Evolutionary conservation across 1,139 yeast species (phyloP).

Genomic region (Yueomyces sp.): DNA sequence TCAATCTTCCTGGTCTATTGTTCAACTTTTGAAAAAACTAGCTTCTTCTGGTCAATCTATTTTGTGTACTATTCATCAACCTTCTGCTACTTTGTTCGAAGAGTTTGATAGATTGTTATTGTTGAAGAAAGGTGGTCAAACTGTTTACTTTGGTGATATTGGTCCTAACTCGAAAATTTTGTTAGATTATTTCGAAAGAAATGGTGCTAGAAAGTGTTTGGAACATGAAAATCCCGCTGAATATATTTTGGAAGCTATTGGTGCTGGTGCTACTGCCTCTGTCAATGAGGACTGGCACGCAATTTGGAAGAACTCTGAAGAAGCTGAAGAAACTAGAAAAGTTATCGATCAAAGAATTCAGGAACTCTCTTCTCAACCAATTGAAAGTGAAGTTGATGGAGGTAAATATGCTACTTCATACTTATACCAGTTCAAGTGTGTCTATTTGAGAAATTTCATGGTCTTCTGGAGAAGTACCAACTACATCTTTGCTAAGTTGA

Average conservation of each 20-base stretch:
- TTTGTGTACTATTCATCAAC: conserved; percentile 46
- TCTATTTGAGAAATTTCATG: conserved; percentile 26
- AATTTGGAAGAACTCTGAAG: conserved; percentile 34
- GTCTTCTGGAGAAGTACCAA: conserved; percentile 35
- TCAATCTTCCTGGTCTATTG: conserved; percentile 43
- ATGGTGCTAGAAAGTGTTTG: conserved; percentile 43
- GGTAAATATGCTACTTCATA: conserved; percentile 31
- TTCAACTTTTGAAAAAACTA: conserved; percentile 31
- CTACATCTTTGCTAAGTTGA: conserved; percentile 31
- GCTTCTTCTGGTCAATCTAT: conserved; percentile 44
- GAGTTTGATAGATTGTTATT: conserved; percentile 35
- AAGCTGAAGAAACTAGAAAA: conserved; percentile 15
- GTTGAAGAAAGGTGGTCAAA: conserved; percentile 39
- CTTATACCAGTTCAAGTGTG: conserved; percentile 27
- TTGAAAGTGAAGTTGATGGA: neutral
- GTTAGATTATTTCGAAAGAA: conserved; percentile 37
- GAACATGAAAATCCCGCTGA: conserved; percentile 43
- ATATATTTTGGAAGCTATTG: conserved; percentile 47
- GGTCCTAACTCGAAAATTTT: conserved; percentile 38
- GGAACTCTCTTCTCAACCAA: conserved; percentile 7
- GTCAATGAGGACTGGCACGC: conserved; percentile 36
- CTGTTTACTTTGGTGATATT: conserved; percentile 50
- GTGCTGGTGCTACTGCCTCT: conserved; percentile 45
- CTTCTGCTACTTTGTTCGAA: conserved; percentile 43
- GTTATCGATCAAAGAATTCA: conserved; percentile 19